phyloP scores from a whole-genome alignment of 208 protist species.

The Plasmodiophora brassicae region DNA sequence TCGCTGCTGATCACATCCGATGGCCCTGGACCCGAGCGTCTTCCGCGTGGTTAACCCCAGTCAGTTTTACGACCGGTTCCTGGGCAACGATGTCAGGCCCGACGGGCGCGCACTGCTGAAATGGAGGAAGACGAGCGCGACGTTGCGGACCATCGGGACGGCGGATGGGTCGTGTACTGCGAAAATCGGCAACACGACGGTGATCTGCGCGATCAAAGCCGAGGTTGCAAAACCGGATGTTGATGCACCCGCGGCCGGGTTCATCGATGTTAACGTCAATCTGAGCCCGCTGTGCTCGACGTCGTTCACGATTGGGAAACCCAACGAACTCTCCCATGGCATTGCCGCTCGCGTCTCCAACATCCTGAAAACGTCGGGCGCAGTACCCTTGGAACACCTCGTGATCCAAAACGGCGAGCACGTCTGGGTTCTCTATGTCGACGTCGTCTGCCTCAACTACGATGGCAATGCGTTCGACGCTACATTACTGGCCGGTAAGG shows the following conservation, averaged over 20 bases:
- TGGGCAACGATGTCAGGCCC: background rate
- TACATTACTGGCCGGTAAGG: background rate
- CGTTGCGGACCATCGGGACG: background rate
- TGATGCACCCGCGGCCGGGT: background rate
- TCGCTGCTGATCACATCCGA: no score
- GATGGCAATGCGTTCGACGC: background rate
- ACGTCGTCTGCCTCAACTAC: background rate
- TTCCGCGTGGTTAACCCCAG: background rate
- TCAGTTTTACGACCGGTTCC: background rate
- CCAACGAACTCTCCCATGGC: background rate
- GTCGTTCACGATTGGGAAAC: background rate
- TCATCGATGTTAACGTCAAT: background rate
- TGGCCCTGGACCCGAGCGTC: background rate
- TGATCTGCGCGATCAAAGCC: background rate
- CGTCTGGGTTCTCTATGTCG: background rate
- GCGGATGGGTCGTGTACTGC: background rate
- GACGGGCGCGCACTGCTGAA: background rate
- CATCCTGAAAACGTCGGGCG: background rate
- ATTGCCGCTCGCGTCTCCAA: background rate
- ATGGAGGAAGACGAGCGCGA: background rate
- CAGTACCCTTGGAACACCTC: background rate
- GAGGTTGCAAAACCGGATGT: background rate
- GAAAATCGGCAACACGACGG: background rate
- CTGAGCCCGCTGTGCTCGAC: background rate
- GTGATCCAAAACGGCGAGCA: background rate